phyloP scores from a whole-genome alignment of 495 filamentous ascomycete genomes.

The Corynascus novoguineensis region DNA sequence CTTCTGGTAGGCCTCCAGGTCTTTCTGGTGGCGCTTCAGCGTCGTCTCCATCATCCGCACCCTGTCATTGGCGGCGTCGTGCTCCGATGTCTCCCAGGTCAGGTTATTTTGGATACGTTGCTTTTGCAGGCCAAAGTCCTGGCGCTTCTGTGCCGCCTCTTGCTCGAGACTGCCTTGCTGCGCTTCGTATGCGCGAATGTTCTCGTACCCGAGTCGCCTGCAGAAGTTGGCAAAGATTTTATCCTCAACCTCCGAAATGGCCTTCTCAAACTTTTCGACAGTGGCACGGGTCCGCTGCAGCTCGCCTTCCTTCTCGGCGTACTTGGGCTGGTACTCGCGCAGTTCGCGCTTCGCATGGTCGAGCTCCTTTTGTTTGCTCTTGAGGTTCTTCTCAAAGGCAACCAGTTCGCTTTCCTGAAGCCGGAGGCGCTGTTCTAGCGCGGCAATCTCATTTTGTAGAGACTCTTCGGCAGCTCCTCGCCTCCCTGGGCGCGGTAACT shows the following conservation, averaged over 20 bases:
- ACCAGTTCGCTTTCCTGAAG: slow-evolving; percentile 70
- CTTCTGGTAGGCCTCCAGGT: slow-evolving; percentile 62
- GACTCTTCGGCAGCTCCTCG: slow-evolving; percentile 70
- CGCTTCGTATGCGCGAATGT: slow-evolving; percentile 87
- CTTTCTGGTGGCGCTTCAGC: slow-evolving; percentile 55
- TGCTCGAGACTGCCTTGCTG: slow-evolving; percentile 89
- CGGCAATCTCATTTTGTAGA: slow-evolving; percentile 71
- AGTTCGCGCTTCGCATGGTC: slow-evolving; percentile 65
- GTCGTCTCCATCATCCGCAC: slow-evolving; percentile 61
- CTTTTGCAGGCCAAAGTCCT: slow-evolving; percentile 80
- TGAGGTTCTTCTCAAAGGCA: slow-evolving; percentile 77
- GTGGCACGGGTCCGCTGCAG: slow-evolving; percentile 60
- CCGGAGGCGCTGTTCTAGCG: slow-evolving; percentile 70
- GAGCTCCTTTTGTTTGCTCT: slow-evolving; percentile 79
- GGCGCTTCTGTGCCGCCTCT: slow-evolving; percentile 77
- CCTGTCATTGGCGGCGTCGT: slow-evolving; percentile 62
- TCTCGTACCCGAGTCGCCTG: slow-evolving; percentile 73
- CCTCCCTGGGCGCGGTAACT: slow-evolving; percentile 68
- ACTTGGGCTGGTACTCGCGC: slow-evolving; percentile 70
- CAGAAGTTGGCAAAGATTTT: slow-evolving; percentile 86
- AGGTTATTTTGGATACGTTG: slow-evolving; percentile 72
- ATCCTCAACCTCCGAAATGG: slow-evolving; percentile 82
- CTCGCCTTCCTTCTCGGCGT: slow-evolving; percentile 60
- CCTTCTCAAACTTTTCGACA: slow-evolving; percentile 63
- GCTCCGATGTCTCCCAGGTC: slow-evolving; percentile 67